Evolutionary conservation across 2,329 filamentous ascomycete genomes (phyloP).

Genomic region (Cordyceps militaris): DNA sequence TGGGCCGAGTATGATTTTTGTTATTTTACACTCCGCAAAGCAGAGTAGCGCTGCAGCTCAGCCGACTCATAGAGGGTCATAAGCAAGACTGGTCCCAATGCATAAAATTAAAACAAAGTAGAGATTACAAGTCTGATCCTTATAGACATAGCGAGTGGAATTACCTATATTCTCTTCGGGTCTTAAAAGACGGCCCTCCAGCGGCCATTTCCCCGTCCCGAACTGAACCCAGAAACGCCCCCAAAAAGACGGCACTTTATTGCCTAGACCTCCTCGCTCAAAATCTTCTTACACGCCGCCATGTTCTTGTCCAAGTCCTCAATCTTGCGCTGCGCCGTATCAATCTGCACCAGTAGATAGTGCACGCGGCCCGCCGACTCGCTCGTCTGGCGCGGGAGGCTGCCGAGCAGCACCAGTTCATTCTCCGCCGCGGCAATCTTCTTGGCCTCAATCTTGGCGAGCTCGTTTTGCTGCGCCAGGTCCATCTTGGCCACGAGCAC

Average conservation of each 20-base stretch:
- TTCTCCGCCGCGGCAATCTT: conserved; percentile 72
- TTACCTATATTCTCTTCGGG: neutral
- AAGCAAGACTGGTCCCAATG: neutral
- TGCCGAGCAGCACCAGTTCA: conserved; percentile 66
- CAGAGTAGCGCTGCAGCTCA: too few species aligned
- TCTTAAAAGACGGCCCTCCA: neutral
- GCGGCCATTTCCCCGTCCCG: neutral
- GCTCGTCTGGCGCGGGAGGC: conserved; percentile 60
- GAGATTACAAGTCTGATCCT: neutral
- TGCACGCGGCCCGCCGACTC: conserved; percentile 60
- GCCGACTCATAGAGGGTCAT: too few species aligned
- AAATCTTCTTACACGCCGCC: conserved; percentile 60
- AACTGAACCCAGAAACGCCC: neutral
- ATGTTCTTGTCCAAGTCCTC: conserved; percentile 67
- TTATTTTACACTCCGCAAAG: too few species aligned
- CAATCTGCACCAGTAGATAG: conserved; percentile 69
- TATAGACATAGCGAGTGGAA: neutral
- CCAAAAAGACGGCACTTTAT: neutral
- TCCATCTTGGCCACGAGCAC: conserved; percentile 70
- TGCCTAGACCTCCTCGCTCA: conserved; percentile 37
- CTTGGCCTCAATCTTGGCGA: conserved; percentile 64
- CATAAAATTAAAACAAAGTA: neutral
- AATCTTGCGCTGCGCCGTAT: conserved; percentile 67
- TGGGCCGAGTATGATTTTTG: too few species aligned
- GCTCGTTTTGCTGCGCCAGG: conserved; percentile 59